Base-by-base conservation (phyloP, 176 grass and related monocot species). In the Avena eriantha region DNA sequence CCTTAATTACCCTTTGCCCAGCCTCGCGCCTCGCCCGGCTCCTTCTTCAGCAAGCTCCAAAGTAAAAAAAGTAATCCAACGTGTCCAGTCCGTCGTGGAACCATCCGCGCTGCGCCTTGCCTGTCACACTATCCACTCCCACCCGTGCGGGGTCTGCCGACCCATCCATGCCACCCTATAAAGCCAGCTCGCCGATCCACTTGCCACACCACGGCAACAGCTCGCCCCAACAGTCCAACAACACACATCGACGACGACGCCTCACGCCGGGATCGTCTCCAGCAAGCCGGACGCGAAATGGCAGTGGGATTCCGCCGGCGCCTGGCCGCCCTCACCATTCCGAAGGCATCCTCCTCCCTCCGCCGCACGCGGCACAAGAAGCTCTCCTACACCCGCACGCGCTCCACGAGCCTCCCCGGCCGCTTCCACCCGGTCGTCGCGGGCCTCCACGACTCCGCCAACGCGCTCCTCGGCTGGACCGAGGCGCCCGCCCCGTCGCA, bases 381-480 rank as follows among this genome's bases (percentile, higher is more conserved):
- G 77, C 86, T 88, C 33, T 71, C 86, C 66, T 92, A 86, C 87
- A 19, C 90, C 5, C 74, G 72, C 54, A 63, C 49, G 13, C 86
- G 82, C 73, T 93, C 86, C 58, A 47, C 81, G 22, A 95, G 90
- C 76, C 88, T 93, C 14, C 93, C 86, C 1, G 89, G 83, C 70
- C 90, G 93, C n/a, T 91, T 88, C 80, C 86, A 95, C 80, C 93
- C 90, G 17, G 86, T 63, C 26, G 86, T 93, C 71, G 39, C 88
- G 18, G 45, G 59, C 9, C 91, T 95, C 16, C 83, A 93, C 70
- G 88, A 91, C 5, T 12, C 91, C 7, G 53, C 77, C 10, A 74
- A n/a, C 61, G 77, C 80, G 1, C 63, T 93, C 4, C 22, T 86
- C 22, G 33, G 2, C 35, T 86, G 91, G 91, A 85, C 88, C 0